These are phyloP conservation scores for Neurospora crassa DNA, from an alignment of 2,329 filamentous ascomycete genomes.

Conservation along the genomic window DNA sequence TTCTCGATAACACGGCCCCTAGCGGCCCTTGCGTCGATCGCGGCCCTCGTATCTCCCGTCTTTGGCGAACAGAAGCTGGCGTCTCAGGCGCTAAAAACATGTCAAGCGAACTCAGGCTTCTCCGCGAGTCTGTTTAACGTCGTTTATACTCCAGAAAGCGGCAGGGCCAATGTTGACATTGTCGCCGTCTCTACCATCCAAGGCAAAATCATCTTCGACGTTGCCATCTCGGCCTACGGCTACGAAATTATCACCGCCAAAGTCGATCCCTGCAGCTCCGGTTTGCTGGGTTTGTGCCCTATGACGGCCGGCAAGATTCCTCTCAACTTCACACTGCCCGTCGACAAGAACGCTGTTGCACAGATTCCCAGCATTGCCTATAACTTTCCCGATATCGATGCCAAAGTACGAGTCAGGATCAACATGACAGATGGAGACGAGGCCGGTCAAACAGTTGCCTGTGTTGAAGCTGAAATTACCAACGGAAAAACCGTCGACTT, in stretches of 20 bases:
- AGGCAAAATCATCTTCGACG: constrained; percentile 62
- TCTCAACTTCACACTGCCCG: constrained; percentile 47
- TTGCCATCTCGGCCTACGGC: constrained; percentile 66
- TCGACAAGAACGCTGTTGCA: constrained; percentile 44
- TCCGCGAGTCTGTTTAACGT: constrained; percentile 74
- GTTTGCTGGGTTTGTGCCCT: constrained; percentile 64
- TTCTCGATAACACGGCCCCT: constrained; percentile 1
- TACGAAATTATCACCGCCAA: constrained; percentile 51
- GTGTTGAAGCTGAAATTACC: constrained; percentile 69
- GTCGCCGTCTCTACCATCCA: constrained; percentile 64
- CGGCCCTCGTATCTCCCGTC: constrained; percentile 14
- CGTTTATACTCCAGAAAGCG: constrained; percentile 56
- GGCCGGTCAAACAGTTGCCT: constrained; percentile 54
- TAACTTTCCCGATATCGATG: constrained; percentile 74
- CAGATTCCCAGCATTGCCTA: constrained; percentile 71
- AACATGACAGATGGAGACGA: constrained; percentile 44
- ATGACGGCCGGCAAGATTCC: constrained; percentile 60
- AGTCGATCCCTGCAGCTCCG: constrained; percentile 58
- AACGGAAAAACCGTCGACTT: constrained; percentile 81
- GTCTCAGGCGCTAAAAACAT: constrained; percentile 59
- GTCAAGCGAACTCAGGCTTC: constrained; percentile 68
- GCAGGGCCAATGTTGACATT: constrained; percentile 56
- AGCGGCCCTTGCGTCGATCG: constrained; percentile 1
- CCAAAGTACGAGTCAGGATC: constrained; percentile 65
- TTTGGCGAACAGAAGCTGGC: constrained; percentile 19